Evolutionary conservation across 2,329 filamentous ascomycete species (phyloP).

Genomic region (Paecilomyces sp.): DNA sequence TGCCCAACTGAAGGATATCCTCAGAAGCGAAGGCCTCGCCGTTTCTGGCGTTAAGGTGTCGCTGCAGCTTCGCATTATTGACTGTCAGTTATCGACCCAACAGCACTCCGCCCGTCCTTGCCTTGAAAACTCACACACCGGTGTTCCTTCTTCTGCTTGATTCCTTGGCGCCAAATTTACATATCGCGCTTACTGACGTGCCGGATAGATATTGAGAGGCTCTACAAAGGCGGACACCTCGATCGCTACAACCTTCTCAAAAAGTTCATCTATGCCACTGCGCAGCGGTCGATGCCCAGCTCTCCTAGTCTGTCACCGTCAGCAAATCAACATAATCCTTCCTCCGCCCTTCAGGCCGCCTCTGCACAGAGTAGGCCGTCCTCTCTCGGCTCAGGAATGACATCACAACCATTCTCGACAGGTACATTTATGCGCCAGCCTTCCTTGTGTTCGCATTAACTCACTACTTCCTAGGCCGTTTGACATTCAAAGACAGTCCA

Average conservation of each 20-base stretch:
- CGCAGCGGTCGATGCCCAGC: conserved; percentile 19
- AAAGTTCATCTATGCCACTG: conserved; percentile 23
- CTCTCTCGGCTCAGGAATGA: conserved; percentile 21
- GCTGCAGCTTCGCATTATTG: conserved; percentile 69
- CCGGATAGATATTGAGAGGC: conserved; percentile 19
- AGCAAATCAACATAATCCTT: conserved; percentile 17
- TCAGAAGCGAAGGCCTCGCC: conserved; percentile 64
- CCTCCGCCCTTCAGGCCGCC: conserved; percentile 14
- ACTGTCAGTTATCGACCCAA: conserved; percentile 53
- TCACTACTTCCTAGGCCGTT: conserved; percentile 35
- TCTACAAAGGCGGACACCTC: conserved; percentile 13
- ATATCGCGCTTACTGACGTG: not conserved
- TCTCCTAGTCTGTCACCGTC: conserved; percentile 17
- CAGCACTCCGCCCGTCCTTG: conserved; percentile 3
- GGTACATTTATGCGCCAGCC: conserved; percentile 15
- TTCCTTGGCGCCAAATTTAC: not conserved
- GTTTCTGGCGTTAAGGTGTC: conserved; percentile 80
- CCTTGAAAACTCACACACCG: conserved; percentile 48
- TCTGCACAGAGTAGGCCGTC: conserved; percentile 20
- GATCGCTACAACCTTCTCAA: conserved; percentile 25
- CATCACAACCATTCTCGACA: conserved; percentile 19
- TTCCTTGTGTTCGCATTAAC: conserved; percentile 2
- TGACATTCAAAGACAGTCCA: conserved; percentile 68
- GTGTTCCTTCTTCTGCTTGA: conserved; percentile 13
- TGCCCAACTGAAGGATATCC: conserved; percentile 67